Evolutionary conservation across 306 rosid species (phyloP).

Genomic region (Trichosanthes truncata): DNA sequence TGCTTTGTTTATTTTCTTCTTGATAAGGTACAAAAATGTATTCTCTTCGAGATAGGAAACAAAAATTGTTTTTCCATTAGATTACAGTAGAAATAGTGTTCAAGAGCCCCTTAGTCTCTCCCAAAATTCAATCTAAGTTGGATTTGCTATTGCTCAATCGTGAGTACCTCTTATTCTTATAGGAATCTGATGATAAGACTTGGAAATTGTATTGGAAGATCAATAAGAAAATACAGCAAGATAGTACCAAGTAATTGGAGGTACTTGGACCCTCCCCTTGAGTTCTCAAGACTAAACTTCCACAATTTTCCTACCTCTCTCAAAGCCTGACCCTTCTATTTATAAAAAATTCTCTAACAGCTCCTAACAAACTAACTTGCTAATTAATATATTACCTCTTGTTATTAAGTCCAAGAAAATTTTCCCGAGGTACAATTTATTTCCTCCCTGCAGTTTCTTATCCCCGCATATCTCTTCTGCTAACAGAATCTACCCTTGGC

Average conservation of each 20-base stretch:
- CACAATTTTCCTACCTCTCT: not conserved
- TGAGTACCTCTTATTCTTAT: not conserved
- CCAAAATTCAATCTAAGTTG: not conserved
- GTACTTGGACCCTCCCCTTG: not conserved
- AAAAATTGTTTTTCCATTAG: not conserved
- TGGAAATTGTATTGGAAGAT: not conserved
- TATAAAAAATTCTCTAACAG: not conserved
- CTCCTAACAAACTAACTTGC: not conserved
- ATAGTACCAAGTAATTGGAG: not conserved
- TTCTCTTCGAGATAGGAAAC: not conserved
- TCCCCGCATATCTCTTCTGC: not conserved
- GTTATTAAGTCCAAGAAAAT: too few species aligned
- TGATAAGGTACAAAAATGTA: not conserved
- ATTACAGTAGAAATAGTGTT: not conserved
- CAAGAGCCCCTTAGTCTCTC: not conserved
- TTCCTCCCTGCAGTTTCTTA: not conserved
- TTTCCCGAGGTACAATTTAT: not conserved
- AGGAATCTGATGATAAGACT: not conserved
- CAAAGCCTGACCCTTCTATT: not conserved
- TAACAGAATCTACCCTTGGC: not conserved
- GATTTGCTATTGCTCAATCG: not conserved
- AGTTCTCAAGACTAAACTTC: not conserved
- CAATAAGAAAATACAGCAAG: not conserved
- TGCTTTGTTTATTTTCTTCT: not conserved
- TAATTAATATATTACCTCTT: too few species aligned